Evolutionary conservation across 305 asterid species (phyloP).

Genomic region (Solanum hybrid): DNA sequence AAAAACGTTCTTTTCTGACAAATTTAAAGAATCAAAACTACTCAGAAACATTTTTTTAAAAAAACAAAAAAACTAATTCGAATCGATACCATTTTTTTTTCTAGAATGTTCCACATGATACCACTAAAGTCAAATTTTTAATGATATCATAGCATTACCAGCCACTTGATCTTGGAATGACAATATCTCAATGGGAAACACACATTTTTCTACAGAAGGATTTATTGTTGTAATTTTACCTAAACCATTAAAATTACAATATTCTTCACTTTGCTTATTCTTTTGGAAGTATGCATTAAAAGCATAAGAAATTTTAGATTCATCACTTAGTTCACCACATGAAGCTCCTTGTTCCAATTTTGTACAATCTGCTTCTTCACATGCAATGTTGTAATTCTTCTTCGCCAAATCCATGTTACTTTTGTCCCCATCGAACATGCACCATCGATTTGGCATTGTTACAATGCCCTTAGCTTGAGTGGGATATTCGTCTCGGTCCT

Average conservation of each 20-base stretch:
- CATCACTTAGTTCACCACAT: constrained; percentile 21
- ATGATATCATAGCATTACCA: neutral
- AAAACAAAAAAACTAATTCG: neutral
- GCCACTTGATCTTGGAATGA: neutral
- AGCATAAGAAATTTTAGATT: constrained; percentile 25
- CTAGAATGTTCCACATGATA: neutral
- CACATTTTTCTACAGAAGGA: constrained; percentile 19
- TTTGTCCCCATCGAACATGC: constrained; percentile 17
- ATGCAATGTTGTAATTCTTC: neutral
- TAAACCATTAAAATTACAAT: constrained; percentile 18
- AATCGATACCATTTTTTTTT: neutral
- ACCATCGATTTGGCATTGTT: constrained; percentile 49
- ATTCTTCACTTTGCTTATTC: neutral
- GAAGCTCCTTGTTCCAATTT: constrained; percentile 22
- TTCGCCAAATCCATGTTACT: neutral
- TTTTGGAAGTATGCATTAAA: neutral
- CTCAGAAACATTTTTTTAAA: neutral
- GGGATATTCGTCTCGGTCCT: constrained; percentile 35
- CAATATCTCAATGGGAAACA: constrained; percentile 32
- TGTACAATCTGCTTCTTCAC: constrained; percentile 28
- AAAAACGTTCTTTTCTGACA: neutral
- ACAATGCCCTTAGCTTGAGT: constrained; percentile 22
- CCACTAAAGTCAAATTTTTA: neutral
- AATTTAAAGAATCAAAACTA: neutral
- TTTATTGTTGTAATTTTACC: constrained; percentile 11